Base-by-base conservation (phyloP, 352 stramenopile species). In the Saprolegnia parasitica region DNA sequence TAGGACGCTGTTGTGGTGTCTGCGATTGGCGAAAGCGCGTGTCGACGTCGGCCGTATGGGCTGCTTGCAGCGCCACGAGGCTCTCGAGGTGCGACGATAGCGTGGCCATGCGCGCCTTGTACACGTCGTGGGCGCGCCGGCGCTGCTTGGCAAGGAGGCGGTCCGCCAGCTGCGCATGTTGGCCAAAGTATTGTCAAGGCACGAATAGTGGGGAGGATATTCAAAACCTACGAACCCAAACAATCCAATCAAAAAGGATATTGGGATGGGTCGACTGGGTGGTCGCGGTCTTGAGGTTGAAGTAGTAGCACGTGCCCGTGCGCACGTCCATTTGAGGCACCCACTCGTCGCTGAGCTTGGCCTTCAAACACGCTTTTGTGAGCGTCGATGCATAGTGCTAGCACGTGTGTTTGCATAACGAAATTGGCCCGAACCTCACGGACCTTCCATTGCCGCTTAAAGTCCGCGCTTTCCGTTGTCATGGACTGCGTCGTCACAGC, bases 341-440 rank as follows among this genome's bases (percentile, higher is more conserved):
- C 58, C 58, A 67, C n/a, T 67, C 58, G 9, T 54, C 58, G 11
- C 20, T 45, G 18, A 67, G 42, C 32, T 67, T 67, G n/a, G 58
- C 58, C 56, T 67, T 67, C 15, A 67, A 40, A 20, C 58, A 67
- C 26, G 52, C 37, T 23, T 67, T 67, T 11, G 24, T 67, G 4
- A 67, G 26, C 58, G 40, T 20, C 39, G 35, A 5, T 56, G 39
- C 54, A 67, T 67, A 24, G 29, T 35, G 47, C 56, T 65, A 54
- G 9, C 15, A 13, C 56, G 1, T 32, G 1, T 46, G 5, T 8
- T 37, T 4, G 42, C 26, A n/a, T 61, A 20, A 11, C 6, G 35
- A 61, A 4, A 49, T n/a, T 2, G 11, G 10, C 11, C 4, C 42
- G 18, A 15, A 49, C 13, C 18, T 11, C 6, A 9, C 24, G 9